Evolutionary conservation across 495 filamentous ascomycete species (phyloP).

Genomic region (Annulohypoxylon moriforme): DNA sequence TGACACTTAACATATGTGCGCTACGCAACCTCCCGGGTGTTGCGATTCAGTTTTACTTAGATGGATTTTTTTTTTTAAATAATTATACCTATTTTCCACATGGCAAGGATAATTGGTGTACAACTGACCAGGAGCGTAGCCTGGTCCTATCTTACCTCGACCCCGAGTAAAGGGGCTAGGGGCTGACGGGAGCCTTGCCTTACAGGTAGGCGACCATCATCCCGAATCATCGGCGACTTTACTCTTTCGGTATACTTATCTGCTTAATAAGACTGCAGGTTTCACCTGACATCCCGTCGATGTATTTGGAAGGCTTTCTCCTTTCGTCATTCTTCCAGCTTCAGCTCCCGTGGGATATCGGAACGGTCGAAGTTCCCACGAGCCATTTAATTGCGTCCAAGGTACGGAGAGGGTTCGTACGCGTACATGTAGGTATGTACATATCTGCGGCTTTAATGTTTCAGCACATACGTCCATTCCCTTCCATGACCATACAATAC

Average conservation of each 20-base stretch:
- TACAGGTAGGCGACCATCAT: neutral
- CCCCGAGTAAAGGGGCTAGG: neutral
- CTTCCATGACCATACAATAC: neutral
- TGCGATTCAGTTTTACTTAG: neutral
- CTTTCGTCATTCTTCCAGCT: neutral
- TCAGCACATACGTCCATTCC: slow-evolving; percentile 1
- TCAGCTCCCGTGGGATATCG: neutral
- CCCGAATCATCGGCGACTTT: neutral
- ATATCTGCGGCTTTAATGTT: slow-evolving; percentile 18
- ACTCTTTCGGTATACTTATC: neutral
- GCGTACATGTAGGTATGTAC: neutral
- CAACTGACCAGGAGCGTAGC: neutral
- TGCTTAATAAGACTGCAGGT: neutral
- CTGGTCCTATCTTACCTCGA: neutral
- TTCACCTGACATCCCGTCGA: neutral
- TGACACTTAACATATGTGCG: neutral
- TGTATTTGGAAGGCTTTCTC: neutral
- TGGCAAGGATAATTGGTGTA: neutral
- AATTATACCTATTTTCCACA: neutral
- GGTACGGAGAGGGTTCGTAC: slow-evolving; percentile 1
- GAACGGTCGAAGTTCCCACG: neutral
- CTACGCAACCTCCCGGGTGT: neutral
- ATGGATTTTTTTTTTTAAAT: neutral
- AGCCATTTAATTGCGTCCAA: slow-evolving; percentile 1
- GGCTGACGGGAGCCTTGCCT: neutral